A percentile compares a stretch with the other conserved stretches of the same genome.
These are phyloP conservation scores for Ormosia emarginata DNA, from an alignment of 306 rosid species.

Conservation along the genomic window DNA sequence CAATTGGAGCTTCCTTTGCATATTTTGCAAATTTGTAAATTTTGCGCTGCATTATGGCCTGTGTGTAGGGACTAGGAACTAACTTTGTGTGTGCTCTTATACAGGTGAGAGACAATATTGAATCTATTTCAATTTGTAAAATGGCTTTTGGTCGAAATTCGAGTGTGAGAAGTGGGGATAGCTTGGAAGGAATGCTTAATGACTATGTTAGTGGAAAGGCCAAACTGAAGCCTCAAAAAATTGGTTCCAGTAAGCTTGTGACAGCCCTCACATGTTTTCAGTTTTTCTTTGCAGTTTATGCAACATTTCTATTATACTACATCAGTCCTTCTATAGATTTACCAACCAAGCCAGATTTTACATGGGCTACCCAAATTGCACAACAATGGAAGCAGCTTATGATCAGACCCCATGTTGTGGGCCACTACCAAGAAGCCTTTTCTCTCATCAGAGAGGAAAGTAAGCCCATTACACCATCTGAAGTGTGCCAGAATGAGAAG, in stretches of 20 bases:
- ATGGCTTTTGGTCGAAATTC: conserved; percentile 57
- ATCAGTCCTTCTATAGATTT: conserved; percentile 87
- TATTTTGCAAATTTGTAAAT: not conserved
- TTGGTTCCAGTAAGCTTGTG: conserved; percentile 50
- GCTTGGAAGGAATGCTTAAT: conserved; percentile 83
- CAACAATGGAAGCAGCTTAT: conserved; percentile 71
- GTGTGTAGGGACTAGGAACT: not conserved
- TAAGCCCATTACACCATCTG: conserved; percentile 35
- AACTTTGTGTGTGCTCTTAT: conserved; percentile 11
- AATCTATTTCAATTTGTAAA: not conserved
- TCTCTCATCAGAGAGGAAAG: conserved; percentile 45
- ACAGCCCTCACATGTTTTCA: conserved; percentile 81
- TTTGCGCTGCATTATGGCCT: not conserved
- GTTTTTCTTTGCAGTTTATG: conserved; percentile 81
- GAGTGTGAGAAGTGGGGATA: conserved; percentile 47
- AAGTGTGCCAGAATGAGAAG: conserved; percentile 72
- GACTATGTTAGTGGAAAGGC: conserved; percentile 67
- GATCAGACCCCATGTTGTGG: conserved; percentile 64
- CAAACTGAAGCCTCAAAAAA: conserved; percentile 48
- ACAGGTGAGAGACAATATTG: conserved; percentile 36
- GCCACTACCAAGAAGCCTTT: conserved; percentile 58
- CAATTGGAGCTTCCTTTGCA: not conserved
- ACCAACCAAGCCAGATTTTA: conserved; percentile 64
- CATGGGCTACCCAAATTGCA: conserved; percentile 79
- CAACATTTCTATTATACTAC: conserved; percentile 80